Evolutionary conservation across 2,329 filamentous ascomycete species (phyloP).

Genomic region (Mollisiaceae sp.): DNA sequence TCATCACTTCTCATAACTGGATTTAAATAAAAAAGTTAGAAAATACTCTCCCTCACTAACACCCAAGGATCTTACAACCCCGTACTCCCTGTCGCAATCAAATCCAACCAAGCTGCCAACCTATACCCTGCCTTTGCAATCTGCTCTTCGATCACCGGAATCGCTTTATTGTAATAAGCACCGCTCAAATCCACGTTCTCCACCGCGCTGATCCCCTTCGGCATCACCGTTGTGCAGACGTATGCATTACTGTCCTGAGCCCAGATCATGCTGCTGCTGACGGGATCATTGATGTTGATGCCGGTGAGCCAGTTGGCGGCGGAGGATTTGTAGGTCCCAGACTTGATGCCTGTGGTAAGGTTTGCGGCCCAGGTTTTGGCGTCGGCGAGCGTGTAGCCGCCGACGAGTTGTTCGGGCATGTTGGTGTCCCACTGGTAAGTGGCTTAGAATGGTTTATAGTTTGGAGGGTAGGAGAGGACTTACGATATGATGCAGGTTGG

Average conservation of each 20-base stretch:
- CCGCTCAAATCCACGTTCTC: constrained; percentile 62
- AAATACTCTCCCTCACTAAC: too few relatives aligned
- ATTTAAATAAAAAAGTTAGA: too few relatives aligned
- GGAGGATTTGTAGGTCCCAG: constrained; percentile 56
- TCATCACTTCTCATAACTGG: too few relatives aligned
- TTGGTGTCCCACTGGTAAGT: constrained; percentile 56
- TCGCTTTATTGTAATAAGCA: constrained; percentile 66
- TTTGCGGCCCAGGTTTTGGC: constrained; percentile 62
- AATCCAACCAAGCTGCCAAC: constrained; percentile 70
- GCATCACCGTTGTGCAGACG: constrained; percentile 66
- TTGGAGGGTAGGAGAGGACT: constrained; percentile 13
- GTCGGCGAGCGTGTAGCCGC: constrained; percentile 54
- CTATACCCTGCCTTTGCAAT: constrained; percentile 72
- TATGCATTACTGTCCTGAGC: constrained; percentile 66
- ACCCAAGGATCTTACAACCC: background rate
- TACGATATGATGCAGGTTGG: constrained; percentile 70
- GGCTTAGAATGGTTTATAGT: background rate
- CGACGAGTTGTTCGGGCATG: constrained; percentile 68
- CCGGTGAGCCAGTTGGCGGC: constrained; percentile 30
- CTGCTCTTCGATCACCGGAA: constrained; percentile 65
- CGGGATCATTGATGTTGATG: constrained; percentile 29
- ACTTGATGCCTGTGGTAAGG: constrained; percentile 58
- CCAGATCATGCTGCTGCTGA: constrained; percentile 58
- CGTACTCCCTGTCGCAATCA: constrained; percentile 51
- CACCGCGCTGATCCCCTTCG: constrained; percentile 62